Conservation (phyloP, 305 asterid genomes). For the Fraxinus nigra region DNA sequence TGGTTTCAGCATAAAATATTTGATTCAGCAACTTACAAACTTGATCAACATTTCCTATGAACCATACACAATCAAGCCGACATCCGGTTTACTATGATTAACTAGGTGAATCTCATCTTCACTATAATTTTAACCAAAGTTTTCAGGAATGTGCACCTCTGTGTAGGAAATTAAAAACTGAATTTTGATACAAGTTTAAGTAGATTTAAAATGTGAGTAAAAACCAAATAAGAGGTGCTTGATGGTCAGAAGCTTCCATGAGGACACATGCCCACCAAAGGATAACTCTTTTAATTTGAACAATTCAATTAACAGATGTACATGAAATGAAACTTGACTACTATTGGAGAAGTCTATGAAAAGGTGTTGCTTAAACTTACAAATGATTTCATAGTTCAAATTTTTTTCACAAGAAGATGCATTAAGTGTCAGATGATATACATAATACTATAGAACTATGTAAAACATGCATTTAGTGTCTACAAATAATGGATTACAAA, state of each 20-base stretch:
- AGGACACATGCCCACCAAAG: background rate
- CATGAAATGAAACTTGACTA: background rate
- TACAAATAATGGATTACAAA: background rate
- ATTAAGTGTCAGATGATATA: background rate
- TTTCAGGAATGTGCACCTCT: background rate
- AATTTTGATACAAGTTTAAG: background rate
- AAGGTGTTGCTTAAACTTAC: background rate
- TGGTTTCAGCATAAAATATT: background rate
- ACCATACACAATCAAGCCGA: background rate
- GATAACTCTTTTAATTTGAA: background rate
- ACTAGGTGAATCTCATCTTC: background rate
- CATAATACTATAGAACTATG: background rate
- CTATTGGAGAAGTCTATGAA: background rate
- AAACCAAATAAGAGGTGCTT: background rate
- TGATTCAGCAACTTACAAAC: background rate
- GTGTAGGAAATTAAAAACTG: background rate
- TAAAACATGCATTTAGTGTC: background rate
- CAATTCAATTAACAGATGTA: background rate
- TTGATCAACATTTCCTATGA: background rate
- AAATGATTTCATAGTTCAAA: background rate
- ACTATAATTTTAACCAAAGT: background rate
- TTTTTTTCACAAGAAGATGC: background rate
- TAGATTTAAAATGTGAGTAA: background rate
- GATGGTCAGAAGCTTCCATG: background rate
- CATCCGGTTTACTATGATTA: background rate